Evolutionary conservation across 768 basidiomycete genomes (phyloP).

Genomic region (Termitomyces sp.): DNA sequence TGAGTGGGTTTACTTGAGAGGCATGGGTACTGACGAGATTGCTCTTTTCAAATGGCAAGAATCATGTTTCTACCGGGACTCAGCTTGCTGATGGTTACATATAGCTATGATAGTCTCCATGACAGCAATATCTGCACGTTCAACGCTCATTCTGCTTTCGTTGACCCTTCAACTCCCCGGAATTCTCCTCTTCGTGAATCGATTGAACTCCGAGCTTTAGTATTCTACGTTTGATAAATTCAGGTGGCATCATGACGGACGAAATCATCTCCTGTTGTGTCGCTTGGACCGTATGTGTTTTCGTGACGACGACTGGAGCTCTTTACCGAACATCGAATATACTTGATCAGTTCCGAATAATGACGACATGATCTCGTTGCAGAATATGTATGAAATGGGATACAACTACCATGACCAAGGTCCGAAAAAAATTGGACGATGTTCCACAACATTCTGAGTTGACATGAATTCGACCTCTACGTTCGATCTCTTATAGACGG

Average conservation of each 20-base stretch:
- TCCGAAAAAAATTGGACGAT: too few species aligned
- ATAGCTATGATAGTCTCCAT: conserved; percentile 30
- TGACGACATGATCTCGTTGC: too few species aligned
- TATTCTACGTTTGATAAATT: conserved; percentile 23
- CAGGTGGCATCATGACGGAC: background rate
- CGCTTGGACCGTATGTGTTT: background rate
- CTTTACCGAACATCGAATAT: background rate
- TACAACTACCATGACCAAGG: too few species aligned
- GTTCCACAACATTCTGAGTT: too few species aligned
- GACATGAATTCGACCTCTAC: too few species aligned
- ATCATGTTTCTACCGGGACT: background rate
- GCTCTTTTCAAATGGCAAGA: conserved; percentile 4
- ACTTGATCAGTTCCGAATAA: background rate
- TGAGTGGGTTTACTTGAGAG: conserved; percentile 18
- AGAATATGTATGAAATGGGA: too few species aligned
- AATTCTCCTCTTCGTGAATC: conserved; percentile 40
- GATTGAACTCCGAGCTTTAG: conserved; percentile 43
- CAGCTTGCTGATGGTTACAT: background rate
- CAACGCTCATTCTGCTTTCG: conserved; percentile 47
- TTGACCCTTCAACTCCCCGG: conserved; percentile 35
- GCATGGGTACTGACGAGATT: conserved; percentile 3
- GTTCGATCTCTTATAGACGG: too few species aligned
- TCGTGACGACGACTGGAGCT: background rate
- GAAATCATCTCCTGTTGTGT: background rate
- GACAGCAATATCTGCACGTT: conserved; percentile 36